Evolutionary conservation across 164 flowering plant species (phyloP).

Genomic region (Euptelea pleiosperma): DNA sequence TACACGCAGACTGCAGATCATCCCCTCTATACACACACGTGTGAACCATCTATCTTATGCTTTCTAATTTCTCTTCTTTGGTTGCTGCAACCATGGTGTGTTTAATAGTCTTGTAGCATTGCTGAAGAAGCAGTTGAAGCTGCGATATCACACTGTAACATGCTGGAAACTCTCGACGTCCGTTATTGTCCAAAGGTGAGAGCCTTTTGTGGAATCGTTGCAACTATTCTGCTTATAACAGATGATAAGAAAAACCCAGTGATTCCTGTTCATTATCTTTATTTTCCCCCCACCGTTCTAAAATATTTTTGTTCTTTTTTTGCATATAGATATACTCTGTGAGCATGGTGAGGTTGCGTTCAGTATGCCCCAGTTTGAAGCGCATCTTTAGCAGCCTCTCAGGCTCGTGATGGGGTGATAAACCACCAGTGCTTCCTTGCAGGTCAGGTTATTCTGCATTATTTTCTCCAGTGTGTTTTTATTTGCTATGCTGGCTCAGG

Average conservation of each 20-base stretch:
- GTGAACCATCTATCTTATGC: too few species aligned
- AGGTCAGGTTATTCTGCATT: background rate
- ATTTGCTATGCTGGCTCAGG: background rate
- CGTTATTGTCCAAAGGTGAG: conserved; percentile 90
- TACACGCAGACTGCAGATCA: too few species aligned
- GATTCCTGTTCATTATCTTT: background rate
- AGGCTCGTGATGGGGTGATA: conserved; percentile 20
- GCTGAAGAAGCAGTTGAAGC: conserved; percentile 62
- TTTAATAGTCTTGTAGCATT: conserved; percentile 70
- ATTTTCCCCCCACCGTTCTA: background rate
- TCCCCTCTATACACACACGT: too few species aligned
- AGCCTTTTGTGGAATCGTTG: background rate
- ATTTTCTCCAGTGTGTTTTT: background rate
- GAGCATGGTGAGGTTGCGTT: conserved; percentile 62
- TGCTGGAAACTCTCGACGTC: conserved; percentile 93
- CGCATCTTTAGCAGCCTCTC: conserved; percentile 77
- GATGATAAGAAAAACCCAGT: background rate
- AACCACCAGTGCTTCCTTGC: background rate
- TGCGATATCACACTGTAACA: conserved; percentile 68
- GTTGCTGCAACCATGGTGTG: conserved; percentile 1
- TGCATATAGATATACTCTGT: conserved; percentile 42
- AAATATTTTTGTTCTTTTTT: background rate
- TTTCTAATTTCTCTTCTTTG: background rate
- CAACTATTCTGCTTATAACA: background rate
- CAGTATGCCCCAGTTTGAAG: conserved; percentile 76